Evolutionary conservation across 129 eudicot genomes (phyloP), one percentile per base, ranked within the genome.

Genomic region (Centella asiatica): DNA sequence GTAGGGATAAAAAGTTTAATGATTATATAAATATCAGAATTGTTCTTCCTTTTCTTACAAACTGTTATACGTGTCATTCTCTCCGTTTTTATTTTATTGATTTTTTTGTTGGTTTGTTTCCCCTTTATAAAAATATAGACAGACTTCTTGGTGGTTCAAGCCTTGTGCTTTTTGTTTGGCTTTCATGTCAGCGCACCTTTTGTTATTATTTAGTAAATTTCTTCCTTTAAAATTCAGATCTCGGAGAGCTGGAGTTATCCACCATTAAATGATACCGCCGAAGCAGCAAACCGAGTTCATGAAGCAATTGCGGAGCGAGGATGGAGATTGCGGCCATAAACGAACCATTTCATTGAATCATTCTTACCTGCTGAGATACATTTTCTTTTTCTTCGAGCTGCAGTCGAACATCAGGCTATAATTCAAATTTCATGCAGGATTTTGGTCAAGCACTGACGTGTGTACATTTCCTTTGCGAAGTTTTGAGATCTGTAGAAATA

Each of bases 201-300:
- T n/a, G 5, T 7, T 5, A 17, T 44, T 1, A 0, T 1, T 62
- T 31, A 19, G 10, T 52, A 44, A 6, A 52, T 52, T 45, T 20
- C 2, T 6, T 12, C 14, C 15, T 68, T 7, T 13, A 25, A 52
- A 32, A 64, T 59, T 39, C 75, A 90, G 98, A 75, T 92, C 75
- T 79, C 95, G 61, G 95, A 86, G 62, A 84, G 79, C 76, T 92
- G 98, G 98, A 87, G 98, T 72, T 92, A 92, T 60, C 98, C 98
- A 8, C 98, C 95, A 10, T 73, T 92, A 13, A 87, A 81, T 37
- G 98, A 92, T 74, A 87, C 98, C 23, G 94, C 90, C 15, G 95
- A 83, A 62, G 98, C 94, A 62, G 98, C 94, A 33, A 79, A 67
- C 27, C 89, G 81, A 52, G 89, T 87, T 42, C 95, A 67, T 52